Evolutionary conservation across 306 rosid genomes (phyloP).

Genomic region (Lathyrus oleraceus): DNA sequence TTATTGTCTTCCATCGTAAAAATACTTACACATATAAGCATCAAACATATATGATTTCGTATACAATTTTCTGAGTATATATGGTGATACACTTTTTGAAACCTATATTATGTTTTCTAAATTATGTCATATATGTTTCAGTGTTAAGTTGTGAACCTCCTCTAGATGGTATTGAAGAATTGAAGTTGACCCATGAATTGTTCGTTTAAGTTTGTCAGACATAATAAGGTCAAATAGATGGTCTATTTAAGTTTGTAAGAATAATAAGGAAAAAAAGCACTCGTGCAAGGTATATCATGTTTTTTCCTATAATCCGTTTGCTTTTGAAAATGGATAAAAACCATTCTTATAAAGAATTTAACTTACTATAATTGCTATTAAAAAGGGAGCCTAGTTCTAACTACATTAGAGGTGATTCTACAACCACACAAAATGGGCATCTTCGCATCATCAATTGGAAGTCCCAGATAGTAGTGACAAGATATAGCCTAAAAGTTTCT

Average conservation of each 20-base stretch:
- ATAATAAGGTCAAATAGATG: too few species aligned
- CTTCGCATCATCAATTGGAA: conserved; percentile 37
- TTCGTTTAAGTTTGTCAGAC: conserved; percentile 44
- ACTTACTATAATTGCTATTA: conserved; percentile 30
- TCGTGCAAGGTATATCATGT: conserved; percentile 51
- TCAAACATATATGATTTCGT: conserved; percentile 23
- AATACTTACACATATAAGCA: conserved; percentile 70
- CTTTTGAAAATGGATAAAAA: conserved; percentile 28
- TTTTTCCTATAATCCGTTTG: neutral
- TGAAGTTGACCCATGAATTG: conserved; percentile 55
- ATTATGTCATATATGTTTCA: conserved; percentile 31
- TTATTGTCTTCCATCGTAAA: conserved; percentile 64
- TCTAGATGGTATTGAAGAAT: conserved; percentile 48
- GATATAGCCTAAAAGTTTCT: neutral
- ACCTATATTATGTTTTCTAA: neutral
- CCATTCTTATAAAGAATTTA: neutral
- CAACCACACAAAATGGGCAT: conserved; percentile 39
- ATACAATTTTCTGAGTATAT: conserved; percentile 28
- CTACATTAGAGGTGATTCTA: conserved; percentile 57
- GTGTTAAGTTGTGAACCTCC: conserved; percentile 79
- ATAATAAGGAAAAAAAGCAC: conserved; percentile 68
- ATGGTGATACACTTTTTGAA: conserved; percentile 17
- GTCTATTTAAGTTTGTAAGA: conserved; percentile 50
- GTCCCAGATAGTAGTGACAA: conserved; percentile 31
- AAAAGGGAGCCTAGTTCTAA: conserved; percentile 47